Evolutionary conservation across 345 rosid genomes (phyloP), one percentile per base, ranked within the genome.

Genomic region (Boechera retrofracta): DNA sequence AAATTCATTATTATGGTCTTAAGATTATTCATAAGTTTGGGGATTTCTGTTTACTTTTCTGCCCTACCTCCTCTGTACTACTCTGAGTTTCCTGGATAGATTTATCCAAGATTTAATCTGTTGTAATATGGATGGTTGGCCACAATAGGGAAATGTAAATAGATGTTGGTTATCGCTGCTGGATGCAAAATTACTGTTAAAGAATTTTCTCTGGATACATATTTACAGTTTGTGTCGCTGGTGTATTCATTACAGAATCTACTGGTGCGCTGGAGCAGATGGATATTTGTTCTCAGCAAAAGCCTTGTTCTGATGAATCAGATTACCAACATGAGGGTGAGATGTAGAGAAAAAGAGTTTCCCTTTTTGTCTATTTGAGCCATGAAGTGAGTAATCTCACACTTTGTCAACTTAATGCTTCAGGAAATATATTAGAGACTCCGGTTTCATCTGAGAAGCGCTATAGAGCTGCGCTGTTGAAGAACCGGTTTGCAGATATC

Each of bases 401-500:
- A 77, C 69, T 67, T 70, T 39, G 54, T 83, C 60, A 54, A 69
- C 24, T 49, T 61, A 64, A 85, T 80, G 55, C 73, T 83, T 72
- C 83, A 92, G 99, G 91, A 84, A 97, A 92, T 67, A 80, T 15
- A 53, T 28, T 54, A 64, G 92, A 86, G 83, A 90, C 87, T 82
- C 93, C 81, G 65, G 87, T 80, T 56, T 85, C 94, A 55, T 90
- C 99, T 56, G 97, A 87, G 59, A 95, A 89, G 80, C 86, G 78
- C 36, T 89, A 89, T 80, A 88, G 98, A 73, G 94, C 98, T 69
- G 98, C 98, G 55, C 24, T 86, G 38, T 72, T 95, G 80, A 90
- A 87, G 83, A 89, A 80, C 45, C 89, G 95, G 51, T 95, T 92
- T 82, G 99, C 98, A 29, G 99, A 95, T 81, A 95, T 91, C 67